Evolutionary conservation across 2,329 filamentous ascomycete species (phyloP).

Genomic region (Albophoma yamanashiensis): DNA sequence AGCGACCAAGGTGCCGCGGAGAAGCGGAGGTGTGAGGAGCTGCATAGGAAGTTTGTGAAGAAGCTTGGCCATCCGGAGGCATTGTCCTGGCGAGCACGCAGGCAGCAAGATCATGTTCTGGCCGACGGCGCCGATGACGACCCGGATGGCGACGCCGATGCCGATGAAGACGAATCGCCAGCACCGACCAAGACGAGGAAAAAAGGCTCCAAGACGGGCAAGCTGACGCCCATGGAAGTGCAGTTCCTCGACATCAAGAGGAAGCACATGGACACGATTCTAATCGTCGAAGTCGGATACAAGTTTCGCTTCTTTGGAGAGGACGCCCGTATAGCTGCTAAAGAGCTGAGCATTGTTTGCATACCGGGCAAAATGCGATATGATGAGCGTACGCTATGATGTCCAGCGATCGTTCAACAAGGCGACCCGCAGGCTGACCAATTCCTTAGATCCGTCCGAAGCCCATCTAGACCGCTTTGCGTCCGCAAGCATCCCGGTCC

Average conservation of each 20-base stretch:
- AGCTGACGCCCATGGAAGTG: conserved; percentile 88
- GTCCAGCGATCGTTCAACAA: not conserved
- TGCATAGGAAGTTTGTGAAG: conserved; percentile 80
- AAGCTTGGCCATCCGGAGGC: conserved; percentile 83
- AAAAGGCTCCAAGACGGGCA: conserved; percentile 59
- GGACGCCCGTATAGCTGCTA: conserved; percentile 80
- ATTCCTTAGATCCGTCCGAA: conserved; percentile 61
- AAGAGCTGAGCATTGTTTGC: conserved; percentile 88
- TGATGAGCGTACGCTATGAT: conserved; percentile 59
- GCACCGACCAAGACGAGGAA: conserved; percentile 44
- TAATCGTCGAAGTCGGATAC: conserved; percentile 94
- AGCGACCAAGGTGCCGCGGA: conserved; percentile 39
- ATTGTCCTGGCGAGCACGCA: conserved; percentile 53
- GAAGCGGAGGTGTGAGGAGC: conserved; percentile 50
- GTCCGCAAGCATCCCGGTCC: conserved; percentile 89
- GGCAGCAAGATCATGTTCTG: conserved; percentile 39
- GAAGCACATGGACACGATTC: conserved; percentile 77
- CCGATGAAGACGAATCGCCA: conserved; percentile 40
- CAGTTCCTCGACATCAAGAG: conserved; percentile 92
- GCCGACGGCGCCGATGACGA: conserved; percentile 44
- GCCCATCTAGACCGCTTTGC: conserved; percentile 87
- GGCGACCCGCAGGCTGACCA: not conserved
- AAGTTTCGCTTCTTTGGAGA: conserved; percentile 97
- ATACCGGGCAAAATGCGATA: conserved; percentile 93
- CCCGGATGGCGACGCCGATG: conserved; percentile 48